Evolutionary conservation across 1,284 basidiomycete species (phyloP).

Genomic region (Blastosporella zonata): DNA sequence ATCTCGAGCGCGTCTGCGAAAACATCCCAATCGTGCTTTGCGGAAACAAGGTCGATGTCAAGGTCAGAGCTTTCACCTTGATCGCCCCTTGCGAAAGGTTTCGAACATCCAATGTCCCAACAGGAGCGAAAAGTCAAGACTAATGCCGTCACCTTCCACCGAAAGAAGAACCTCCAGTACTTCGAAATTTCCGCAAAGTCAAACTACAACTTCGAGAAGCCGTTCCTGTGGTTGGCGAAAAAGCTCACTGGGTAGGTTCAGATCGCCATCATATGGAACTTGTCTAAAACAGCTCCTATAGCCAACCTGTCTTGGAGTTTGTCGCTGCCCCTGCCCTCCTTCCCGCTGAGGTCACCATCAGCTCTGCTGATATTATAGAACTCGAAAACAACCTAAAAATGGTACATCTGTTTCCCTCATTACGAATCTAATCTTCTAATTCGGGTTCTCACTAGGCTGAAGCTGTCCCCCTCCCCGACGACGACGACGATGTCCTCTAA

Average conservation of each 20-base stretch:
- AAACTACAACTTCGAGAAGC: constrained; percentile 99
- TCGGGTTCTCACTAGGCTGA: constrained; percentile 50
- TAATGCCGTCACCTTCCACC: constrained; percentile 97
- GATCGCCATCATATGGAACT: background rate
- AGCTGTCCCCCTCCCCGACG: constrained; percentile 73
- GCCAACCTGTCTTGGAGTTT: constrained; percentile 89
- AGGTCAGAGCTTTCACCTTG: constrained; percentile 54
- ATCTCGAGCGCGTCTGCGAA: constrained; percentile 99
- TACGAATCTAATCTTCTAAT: constrained; percentile 2
- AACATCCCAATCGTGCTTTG: constrained; percentile 99
- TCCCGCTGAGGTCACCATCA: constrained; percentile 91
- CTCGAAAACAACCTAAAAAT: constrained; percentile 68
- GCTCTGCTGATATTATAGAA: constrained; percentile 86
- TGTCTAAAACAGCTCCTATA: constrained; percentile 1
- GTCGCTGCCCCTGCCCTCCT: constrained; percentile 95
- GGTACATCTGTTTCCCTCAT: constrained; percentile 40
- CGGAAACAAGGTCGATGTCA: constrained; percentile 99
- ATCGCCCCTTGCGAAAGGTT: constrained; percentile 5
- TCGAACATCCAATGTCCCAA: constrained; percentile 4
- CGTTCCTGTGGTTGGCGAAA: constrained; percentile 98
- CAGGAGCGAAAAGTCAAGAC: constrained; percentile 99
- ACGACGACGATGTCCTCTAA: constrained; percentile 76
- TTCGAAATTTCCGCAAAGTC: constrained; percentile 99
- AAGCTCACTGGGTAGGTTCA: constrained; percentile 91
- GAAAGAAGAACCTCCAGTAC: constrained; percentile 99